phyloP scores from a whole-genome alignment of 2,329 filamentous ascomycete species.

The Fusarium succisae region DNA sequence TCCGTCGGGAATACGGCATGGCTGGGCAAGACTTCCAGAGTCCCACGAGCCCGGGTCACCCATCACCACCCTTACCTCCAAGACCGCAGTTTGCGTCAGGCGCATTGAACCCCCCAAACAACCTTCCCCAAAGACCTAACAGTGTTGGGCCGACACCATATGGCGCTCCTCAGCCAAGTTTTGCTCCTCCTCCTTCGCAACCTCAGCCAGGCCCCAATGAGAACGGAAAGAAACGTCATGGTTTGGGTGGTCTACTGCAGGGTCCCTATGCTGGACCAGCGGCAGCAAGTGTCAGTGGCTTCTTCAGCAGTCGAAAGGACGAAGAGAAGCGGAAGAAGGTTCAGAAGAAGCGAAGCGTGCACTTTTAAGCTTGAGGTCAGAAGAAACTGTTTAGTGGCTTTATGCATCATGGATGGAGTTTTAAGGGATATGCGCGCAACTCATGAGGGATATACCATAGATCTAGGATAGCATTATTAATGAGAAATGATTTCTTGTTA shows the following conservation, averaged over 20 bases:
- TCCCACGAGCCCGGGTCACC: constrained; percentile 24
- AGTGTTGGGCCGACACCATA: constrained; percentile 56
- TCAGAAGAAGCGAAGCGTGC: constrained; percentile 59
- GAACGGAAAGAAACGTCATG: constrained; percentile 39
- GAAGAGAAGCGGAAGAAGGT: constrained; percentile 54
- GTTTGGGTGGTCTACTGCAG: constrained; percentile 44
- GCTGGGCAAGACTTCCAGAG: constrained; percentile 53
- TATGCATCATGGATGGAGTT: constrained; percentile 15
- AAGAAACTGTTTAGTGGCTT: not conserved
- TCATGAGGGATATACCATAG: constrained; percentile 41
- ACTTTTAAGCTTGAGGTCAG: constrained; percentile 48
- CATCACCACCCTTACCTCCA: constrained; percentile 49
- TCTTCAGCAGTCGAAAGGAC: constrained; percentile 50
- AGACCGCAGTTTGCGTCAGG: constrained; percentile 39
- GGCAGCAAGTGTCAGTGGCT: constrained; percentile 57
- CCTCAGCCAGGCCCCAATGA: constrained; percentile 26
- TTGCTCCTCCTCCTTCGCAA: constrained; percentile 38
- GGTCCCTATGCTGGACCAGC: constrained; percentile 50
- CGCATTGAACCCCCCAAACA: constrained; percentile 37
- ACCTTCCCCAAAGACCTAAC: constrained; percentile 55
- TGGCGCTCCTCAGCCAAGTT: constrained; percentile 29
- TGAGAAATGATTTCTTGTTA: not conserved
- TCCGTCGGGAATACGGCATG: constrained; percentile 74
- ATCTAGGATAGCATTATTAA: constrained; percentile 13
- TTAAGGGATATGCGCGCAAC: not conserved